Base-by-base conservation (phyloP, 208 protist species). In the Leishmania braziliensis region DNA sequence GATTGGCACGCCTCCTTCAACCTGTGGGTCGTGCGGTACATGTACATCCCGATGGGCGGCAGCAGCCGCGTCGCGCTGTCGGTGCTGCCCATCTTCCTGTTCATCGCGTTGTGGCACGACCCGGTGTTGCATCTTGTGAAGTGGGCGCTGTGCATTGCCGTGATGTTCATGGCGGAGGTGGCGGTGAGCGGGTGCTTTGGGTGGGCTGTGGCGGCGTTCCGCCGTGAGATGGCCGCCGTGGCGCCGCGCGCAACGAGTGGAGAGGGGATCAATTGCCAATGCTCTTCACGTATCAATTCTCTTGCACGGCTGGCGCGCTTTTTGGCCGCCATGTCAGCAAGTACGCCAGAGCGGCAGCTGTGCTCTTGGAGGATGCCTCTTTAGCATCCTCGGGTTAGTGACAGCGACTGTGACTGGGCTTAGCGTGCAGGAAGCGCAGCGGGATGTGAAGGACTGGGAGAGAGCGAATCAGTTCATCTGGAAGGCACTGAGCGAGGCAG, bases 101-200 rank as follows among this genome's bases (percentile, higher is more conserved):
- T 98, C 83, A 95, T 98, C 69, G 95, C 94, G 20, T 63, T 98
- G n/a, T 98, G 97, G 97, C 97, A 98, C 83, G 97, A 98, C 86
- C 77, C 95, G 10, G 88, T 76, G 73, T 90, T 95, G 73, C 85
- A 93, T 54, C 85, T 96, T 26, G 50, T 97, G 14, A 80, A 93
- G 73, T 96, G 94, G 94, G 94, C 91, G 0, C 36, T 86, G 48
- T 86, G 90, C 77, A 92, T 95, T 46, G 69, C 84, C 16, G 63
- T 80, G 12, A 84, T 89, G 66, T 90, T 97, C 62, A 48, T 95
- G 36, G 56, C 88, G 43, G 94, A 97, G 82, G 48, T 93, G 46
- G 48, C 80, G 54, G 79, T 91, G 51, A 84, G 75, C 58, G 73
- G 20, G 72, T n/a, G 86, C 23, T 90, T 84, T 70, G 65, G 62